These are phyloP conservation scores for Phylloboletellus chloephorus DNA, from an alignment of 1,284 basidiomycete genomes.

Conservation along the genomic window DNA sequence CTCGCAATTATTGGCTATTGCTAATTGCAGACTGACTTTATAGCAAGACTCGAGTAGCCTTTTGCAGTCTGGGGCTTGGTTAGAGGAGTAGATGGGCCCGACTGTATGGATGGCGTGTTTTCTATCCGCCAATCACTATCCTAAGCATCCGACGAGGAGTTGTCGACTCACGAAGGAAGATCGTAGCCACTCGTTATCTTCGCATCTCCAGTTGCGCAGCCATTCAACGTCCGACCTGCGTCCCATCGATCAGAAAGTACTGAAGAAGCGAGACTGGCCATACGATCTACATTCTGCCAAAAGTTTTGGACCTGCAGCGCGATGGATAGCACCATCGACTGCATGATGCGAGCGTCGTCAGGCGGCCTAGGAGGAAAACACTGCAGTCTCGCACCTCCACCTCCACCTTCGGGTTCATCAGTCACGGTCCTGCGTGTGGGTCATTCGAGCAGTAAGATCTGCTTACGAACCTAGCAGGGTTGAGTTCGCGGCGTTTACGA, in stretches of 20 bases:
- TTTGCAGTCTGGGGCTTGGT: slow-evolving; percentile 44
- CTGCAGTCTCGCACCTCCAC: slow-evolving; percentile 50
- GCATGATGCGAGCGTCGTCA: slow-evolving; percentile 7
- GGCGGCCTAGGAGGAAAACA: background rate
- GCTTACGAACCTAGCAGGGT: slow-evolving; percentile 55
- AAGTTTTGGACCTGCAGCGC: slow-evolving; percentile 73
- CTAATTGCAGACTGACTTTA: slow-evolving; percentile 56
- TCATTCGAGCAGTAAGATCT: slow-evolving; percentile 2
- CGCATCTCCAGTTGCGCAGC: slow-evolving; percentile 78
- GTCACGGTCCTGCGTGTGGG: background rate
- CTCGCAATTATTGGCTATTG: slow-evolving; percentile 54
- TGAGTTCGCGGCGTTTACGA: slow-evolving; percentile 86
- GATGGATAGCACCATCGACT: slow-evolving; percentile 87
- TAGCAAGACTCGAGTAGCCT: slow-evolving; percentile 71
- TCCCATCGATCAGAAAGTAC: slow-evolving; percentile 6
- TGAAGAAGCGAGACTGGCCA: background rate
- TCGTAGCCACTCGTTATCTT: slow-evolving; percentile 78
- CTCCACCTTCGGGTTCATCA: slow-evolving; percentile 46
- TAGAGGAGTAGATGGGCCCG: slow-evolving; percentile 71
- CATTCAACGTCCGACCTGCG: slow-evolving; percentile 60
- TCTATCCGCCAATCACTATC: slow-evolving; percentile 31
- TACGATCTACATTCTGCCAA: slow-evolving; percentile 15
- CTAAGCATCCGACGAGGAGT: background rate
- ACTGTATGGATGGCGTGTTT: slow-evolving; percentile 86
- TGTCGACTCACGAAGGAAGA: slow-evolving; percentile 57